Evolutionary conservation across 2,329 filamentous ascomycete genomes (phyloP).

Genomic region (Trichoderma koningii): DNA sequence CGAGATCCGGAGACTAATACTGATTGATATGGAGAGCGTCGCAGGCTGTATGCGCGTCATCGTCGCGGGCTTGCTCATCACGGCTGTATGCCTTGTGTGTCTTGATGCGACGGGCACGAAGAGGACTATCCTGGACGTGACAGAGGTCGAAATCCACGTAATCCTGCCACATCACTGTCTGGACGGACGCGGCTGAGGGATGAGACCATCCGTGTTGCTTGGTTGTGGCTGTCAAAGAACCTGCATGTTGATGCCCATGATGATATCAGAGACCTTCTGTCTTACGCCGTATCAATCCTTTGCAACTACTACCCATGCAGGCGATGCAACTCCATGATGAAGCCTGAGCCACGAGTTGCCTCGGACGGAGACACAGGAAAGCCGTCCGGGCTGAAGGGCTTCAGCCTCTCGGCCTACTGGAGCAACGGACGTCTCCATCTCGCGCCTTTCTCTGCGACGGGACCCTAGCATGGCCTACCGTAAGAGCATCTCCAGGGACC

Average conservation of each 20-base stretch:
- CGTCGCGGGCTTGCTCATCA: constrained; percentile 12
- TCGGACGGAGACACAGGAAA: constrained; percentile 1
- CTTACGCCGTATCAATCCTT: neutral
- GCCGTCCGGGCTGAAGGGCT: neutral
- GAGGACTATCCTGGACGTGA: neutral
- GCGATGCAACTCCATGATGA: neutral
- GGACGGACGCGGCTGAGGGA: constrained; percentile 6
- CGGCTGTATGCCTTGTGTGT: neutral
- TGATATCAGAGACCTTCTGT: constrained; percentile 1
- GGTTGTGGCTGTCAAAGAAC: neutral
- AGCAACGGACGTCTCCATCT: neutral
- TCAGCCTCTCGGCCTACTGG: constrained; percentile 17
- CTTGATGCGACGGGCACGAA: constrained; percentile 1
- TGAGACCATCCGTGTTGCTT: neutral
- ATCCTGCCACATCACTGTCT: neutral
- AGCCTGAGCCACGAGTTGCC: neutral
- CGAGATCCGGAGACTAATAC: constrained; percentile 6
- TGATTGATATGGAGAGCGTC: constrained; percentile 20
- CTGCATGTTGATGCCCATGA: neutral
- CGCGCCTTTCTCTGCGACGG: neutral
- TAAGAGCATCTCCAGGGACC: constrained; percentile 5
- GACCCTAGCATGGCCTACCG: neutral
- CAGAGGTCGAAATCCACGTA: neutral
- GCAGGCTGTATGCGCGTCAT: neutral
- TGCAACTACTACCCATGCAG: neutral